phyloP scores from a whole-genome alignment of 164 flowering plant genomes.

The Nymphaea thermarum region DNA sequence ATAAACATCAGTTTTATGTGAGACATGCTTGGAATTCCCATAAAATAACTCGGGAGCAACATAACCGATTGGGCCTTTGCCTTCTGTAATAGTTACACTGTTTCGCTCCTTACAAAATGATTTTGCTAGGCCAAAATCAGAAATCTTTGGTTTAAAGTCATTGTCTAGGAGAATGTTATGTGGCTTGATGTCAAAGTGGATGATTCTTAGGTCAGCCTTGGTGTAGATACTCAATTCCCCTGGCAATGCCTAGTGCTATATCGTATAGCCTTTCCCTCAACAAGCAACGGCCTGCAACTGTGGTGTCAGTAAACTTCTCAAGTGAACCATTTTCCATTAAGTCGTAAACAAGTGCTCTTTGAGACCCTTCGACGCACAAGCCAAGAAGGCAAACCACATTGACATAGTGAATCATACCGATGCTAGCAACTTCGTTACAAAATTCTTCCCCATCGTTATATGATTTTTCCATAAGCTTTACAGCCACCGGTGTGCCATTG shows the following conservation, averaged over 20 bases:
- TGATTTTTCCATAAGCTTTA: constrained; percentile 22
- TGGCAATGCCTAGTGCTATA: constrained; percentile 2
- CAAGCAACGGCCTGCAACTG: not conserved
- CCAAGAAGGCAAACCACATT: constrained; percentile 9
- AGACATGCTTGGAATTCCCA: constrained; percentile 1
- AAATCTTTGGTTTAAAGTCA: constrained; percentile 5
- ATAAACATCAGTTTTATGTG: constrained; percentile 9
- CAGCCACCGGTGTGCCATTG: constrained; percentile 25
- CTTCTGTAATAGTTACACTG: not conserved
- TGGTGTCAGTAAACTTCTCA: constrained; percentile 1
- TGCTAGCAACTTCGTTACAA: constrained; percentile 5
- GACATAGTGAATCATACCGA: constrained; percentile 3
- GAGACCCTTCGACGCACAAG: constrained; percentile 1
- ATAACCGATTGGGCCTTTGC: constrained; percentile 2
- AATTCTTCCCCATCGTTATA: constrained; percentile 3
- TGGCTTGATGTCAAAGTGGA: constrained; percentile 8
- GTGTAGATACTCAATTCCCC: constrained; percentile 4
- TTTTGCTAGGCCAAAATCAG: constrained; percentile 7
- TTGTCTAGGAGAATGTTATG: constrained; percentile 6
- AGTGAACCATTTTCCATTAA: constrained; percentile 7
- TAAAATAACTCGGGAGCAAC: constrained; percentile 1
- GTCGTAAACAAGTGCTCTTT: constrained; percentile 5
- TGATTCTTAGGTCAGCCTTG: not conserved
- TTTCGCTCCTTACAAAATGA: not conserved
- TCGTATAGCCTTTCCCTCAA: constrained; percentile 1